phyloP scores from a whole-genome alignment of 768 basidiomycete species.

The Cantharellus anzutake region DNA sequence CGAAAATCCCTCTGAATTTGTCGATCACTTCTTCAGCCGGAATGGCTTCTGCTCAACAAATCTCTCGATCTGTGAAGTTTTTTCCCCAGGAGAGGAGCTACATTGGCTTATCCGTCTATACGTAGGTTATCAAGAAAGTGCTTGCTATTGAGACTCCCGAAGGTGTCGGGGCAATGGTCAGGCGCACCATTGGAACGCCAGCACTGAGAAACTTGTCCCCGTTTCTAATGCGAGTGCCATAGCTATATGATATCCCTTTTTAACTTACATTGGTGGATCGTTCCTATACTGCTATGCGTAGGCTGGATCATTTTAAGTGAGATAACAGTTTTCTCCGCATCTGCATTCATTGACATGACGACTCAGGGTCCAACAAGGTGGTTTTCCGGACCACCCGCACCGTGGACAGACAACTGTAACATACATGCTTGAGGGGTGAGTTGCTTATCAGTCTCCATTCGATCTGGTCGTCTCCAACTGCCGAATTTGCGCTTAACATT shows the following conservation, averaged over 20 bases:
- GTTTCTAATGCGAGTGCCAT: conserved; percentile 47
- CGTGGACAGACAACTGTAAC: conserved; percentile 70
- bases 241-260: too few relatives aligned
- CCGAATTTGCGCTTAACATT: too few relatives aligned
- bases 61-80: too few relatives aligned
- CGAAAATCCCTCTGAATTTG: too few relatives aligned
- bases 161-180: conserved; percentile 65
- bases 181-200: conserved; percentile 67
- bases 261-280: neutral
- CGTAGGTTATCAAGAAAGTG: conserved; percentile 46
- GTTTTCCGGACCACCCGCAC: conserved; percentile 88
- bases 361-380: conserved; percentile 12
- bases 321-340: neutral
- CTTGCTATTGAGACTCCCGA: conserved; percentile 57
- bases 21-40: too few relatives aligned
- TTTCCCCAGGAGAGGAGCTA: too few relatives aligned
- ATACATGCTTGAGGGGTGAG: conserved; percentile 70
- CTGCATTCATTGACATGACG: neutral
- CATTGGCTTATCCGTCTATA: neutral
- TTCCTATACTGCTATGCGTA: neutral
- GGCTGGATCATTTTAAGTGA: conserved; percentile 14
- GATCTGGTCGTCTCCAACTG: too few relatives aligned
- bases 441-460: neutral
- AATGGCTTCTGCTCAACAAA: too few relatives aligned
- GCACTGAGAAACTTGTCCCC: conserved; percentile 66